These are phyloP conservation scores for Oryza brachyantha DNA, from an alignment of 176 grass and related monocot genomes.

Conservation along the genomic window DNA sequence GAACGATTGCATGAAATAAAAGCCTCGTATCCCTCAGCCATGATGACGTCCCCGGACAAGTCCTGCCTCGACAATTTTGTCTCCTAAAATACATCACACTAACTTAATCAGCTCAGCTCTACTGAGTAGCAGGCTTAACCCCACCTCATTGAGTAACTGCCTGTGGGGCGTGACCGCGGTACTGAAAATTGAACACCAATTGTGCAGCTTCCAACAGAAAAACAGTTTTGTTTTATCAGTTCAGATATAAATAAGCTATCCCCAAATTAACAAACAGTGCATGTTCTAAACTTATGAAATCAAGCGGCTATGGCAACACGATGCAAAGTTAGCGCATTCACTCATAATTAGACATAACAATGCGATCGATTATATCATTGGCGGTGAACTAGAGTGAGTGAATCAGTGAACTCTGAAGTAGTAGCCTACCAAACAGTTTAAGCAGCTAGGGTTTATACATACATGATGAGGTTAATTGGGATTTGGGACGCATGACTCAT, in stretches of 20 bases:
- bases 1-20: conserved; percentile 82
- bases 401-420: neutral
- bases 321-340: neutral
- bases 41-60: conserved; percentile 73
- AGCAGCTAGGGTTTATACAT: conserved; percentile 39
- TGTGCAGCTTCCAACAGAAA: neutral
- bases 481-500: too few species aligned
- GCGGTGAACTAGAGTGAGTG: neutral
- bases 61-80: conserved; percentile 87
- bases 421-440: neutral
- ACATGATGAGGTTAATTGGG: neutral
- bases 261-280: neutral
- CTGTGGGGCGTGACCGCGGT: neutral
- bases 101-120: neutral
- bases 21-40: conserved; percentile 89
- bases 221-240: neutral
- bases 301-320: neutral
- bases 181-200: neutral
- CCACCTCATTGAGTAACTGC: neutral
- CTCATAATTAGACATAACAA: neutral
- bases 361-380: neutral
- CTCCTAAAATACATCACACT: conserved; percentile 50
- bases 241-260: neutral
- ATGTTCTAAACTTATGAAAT: neutral
- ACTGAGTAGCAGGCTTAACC: neutral